These are phyloP conservation scores for Ceratobasidium sp. DNA, from an alignment of 1,284 basidiomycete species.

Conservation along the genomic window DNA sequence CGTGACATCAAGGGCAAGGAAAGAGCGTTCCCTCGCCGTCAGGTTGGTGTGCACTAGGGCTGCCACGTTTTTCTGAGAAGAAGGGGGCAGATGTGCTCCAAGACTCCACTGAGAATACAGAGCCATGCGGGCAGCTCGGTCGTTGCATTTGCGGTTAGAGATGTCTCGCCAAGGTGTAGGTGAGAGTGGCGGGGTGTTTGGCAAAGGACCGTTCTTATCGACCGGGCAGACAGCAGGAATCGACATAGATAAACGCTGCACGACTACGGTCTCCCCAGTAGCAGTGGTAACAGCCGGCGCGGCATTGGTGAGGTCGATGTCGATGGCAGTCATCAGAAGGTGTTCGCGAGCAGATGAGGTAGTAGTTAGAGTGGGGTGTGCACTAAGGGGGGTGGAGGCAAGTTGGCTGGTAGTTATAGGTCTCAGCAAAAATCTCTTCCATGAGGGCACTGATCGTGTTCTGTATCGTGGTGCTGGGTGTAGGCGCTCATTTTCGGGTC, in stretches of 20 bases:
- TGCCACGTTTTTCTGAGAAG: constrained; percentile 34
- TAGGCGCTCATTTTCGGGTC: constrained; percentile 31
- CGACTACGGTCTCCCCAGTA: background rate
- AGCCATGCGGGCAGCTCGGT: constrained; percentile 28
- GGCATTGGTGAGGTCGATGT: background rate
- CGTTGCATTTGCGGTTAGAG: constrained; percentile 19
- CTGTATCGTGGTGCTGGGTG: constrained; percentile 1
- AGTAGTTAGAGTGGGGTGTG: constrained; percentile 4
- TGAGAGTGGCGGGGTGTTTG: constrained; percentile 28
- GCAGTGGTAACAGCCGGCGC: background rate
- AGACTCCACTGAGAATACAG: constrained; percentile 24
- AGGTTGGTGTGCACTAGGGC: constrained; percentile 36
- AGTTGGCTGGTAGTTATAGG: constrained; percentile 12
- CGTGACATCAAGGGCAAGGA: constrained; percentile 49
- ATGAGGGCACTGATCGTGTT: constrained; percentile 26
- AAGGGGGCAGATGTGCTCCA: background rate
- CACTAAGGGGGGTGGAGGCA: background rate
- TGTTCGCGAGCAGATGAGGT: background rate
- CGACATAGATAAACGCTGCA: constrained; percentile 13
- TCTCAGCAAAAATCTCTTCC: constrained; percentile 10
- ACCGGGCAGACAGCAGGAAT: background rate
- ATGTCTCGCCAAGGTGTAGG: constrained; percentile 30
- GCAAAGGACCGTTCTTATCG: background rate
- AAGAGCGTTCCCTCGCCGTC: constrained; percentile 42
- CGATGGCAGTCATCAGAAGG: constrained; percentile 29